Percentiles rank a stretch among this genome's conserved stretches.
Evolutionary conservation across 2,329 filamentous ascomycete species (phyloP).

Genomic region (Sclerotinia trifoliorum): DNA sequence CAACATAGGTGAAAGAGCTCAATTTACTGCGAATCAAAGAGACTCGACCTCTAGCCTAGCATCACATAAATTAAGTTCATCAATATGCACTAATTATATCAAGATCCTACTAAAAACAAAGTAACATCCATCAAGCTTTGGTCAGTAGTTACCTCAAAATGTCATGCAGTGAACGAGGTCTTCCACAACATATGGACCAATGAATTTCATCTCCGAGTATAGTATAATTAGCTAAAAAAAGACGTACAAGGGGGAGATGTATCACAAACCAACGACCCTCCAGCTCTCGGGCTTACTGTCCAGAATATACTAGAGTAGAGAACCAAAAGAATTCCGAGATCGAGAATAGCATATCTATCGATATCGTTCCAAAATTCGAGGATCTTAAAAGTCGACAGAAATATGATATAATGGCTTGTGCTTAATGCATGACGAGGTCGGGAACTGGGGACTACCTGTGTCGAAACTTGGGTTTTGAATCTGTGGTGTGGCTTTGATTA

Average conservation of each 20-base stretch:
- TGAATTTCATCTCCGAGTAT: not conserved
- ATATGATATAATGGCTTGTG: not conserved
- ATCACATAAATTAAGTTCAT: not conserved
- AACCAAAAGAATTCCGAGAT: not conserved
- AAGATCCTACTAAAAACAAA: not conserved
- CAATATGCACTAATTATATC: not conserved
- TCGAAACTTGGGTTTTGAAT: not conserved
- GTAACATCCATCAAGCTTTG: not conserved
- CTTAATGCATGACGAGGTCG: not conserved
- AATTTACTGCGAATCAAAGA: not conserved
- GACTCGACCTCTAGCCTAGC: not conserved
- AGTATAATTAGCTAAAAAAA: too few species aligned
- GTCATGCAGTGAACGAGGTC: not conserved
- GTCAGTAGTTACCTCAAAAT: not conserved
- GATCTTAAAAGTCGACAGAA: not conserved
- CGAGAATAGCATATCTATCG: not conserved
- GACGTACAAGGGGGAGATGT: not conserved
- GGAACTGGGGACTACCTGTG: not conserved
- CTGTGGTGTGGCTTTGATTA: too few species aligned
- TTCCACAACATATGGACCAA: not conserved
- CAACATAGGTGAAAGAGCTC: not conserved
- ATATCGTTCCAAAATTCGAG: not conserved
- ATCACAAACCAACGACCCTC: not conserved
- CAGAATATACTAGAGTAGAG: not conserved
- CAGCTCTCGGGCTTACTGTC: too few species aligned